These are phyloP conservation scores for Aaosphaeria arxii DNA, from an alignment of 2,329 filamentous ascomycete genomes.

Conservation along the genomic window DNA sequence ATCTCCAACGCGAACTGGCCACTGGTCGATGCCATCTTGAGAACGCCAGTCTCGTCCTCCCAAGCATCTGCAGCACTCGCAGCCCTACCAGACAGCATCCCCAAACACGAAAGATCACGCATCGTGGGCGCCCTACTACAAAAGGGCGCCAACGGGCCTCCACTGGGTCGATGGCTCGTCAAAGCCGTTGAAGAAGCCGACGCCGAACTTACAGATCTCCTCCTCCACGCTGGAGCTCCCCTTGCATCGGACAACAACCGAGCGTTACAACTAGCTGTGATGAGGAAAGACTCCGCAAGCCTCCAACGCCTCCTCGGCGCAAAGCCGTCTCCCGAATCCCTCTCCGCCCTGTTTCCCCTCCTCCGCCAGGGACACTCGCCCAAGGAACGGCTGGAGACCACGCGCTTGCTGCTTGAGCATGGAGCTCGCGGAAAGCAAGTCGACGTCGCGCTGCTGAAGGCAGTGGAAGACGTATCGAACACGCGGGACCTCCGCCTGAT, in stretches of 20 bases:
- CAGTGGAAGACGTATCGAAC: conserved; percentile 21
- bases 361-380: conserved; percentile 13
- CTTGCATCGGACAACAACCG: conserved; percentile 15
- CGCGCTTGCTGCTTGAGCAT: conserved; percentile 19
- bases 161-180: conserved; percentile 24
- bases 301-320: conserved; percentile 18
- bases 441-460: conserved; percentile 26
- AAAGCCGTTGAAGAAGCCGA: conserved; percentile 29
- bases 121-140: conserved; percentile 21
- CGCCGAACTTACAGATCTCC: conserved; percentile 19
- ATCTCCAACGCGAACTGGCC: conserved; percentile 27
- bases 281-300: conserved; percentile 18
- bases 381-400: conserved; percentile 19
- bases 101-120: conserved; percentile 21
- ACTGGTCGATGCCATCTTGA: conserved; percentile 22
- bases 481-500: conserved; percentile 23
- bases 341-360: conserved; percentile 22
- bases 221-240: conserved; percentile 24
- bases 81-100: conserved; percentile 15
- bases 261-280: conserved; percentile 20
- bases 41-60: conserved; percentile 18
- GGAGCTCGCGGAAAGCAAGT: conserved; percentile 27
- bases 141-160: conserved; percentile 24
- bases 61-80: conserved; percentile 26
- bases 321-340: conserved; percentile 15